Evolutionary conservation across 2,329 filamentous ascomycete genomes (phyloP).

Genomic region (Aspergillus floridensis): DNA sequence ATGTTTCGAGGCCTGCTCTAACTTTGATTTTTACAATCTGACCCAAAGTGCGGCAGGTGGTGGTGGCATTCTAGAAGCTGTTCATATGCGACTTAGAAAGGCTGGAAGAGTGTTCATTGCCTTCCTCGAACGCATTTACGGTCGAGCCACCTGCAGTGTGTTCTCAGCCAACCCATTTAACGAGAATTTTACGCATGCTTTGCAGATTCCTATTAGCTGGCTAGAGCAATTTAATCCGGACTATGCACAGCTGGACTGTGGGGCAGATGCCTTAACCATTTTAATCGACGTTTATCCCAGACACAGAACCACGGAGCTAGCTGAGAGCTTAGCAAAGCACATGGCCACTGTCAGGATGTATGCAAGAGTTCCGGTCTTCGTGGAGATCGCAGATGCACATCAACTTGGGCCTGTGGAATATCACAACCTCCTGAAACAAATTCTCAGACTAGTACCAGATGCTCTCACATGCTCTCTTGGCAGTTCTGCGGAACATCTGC

Average conservation of each 20-base stretch:
- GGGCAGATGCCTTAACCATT: neutral
- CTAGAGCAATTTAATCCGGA: neutral
- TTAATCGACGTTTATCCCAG: neutral
- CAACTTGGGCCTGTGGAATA: neutral
- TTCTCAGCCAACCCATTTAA: neutral
- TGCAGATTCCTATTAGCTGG: neutral
- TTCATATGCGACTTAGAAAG: neutral
- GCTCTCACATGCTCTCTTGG: neutral
- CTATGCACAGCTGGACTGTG: neutral
- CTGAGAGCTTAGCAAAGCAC: neutral
- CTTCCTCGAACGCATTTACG: neutral
- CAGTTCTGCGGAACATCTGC: neutral
- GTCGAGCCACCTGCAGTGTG: neutral
- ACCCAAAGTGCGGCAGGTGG: neutral
- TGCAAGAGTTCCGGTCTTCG: neutral
- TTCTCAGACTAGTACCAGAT: neutral
- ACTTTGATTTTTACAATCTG: conserved; percentile 13
- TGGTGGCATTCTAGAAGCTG: neutral
- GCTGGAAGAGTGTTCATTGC: neutral
- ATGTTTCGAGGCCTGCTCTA: conserved; percentile 37
- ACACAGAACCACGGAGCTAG: neutral
- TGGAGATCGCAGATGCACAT: neutral
- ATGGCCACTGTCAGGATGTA: neutral
- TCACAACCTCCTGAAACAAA: neutral
- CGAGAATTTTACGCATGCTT: neutral